Evolutionary conservation across 176 grass and related monocot species (phyloP), one percentile per base, ranked within the genome.

Genomic region (Musa schizocarpa): DNA sequence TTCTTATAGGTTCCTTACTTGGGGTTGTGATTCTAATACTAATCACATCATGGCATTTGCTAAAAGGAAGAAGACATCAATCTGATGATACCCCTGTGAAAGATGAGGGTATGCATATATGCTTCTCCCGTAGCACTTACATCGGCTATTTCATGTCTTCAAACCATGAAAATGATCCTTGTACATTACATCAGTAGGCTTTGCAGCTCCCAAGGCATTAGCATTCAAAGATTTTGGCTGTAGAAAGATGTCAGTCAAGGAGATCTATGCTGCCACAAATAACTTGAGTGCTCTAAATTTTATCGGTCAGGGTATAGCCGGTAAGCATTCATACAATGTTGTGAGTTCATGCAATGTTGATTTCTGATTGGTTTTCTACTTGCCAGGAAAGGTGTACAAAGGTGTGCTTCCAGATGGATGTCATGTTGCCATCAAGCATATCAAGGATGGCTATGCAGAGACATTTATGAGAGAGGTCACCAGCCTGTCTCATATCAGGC

Each of bases 291-390:
- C 79, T 29, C 65, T 83, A 49, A 92, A 88, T 23, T 58, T 82
- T 65, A 88, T 92, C 3, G 89, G 89, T 12, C 86, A 92, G 81
- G 89, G 86, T 50, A 84, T 84, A 74, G 86, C 89, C 77, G 89
- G 89, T 88, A 75, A 62, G 17, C 10, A 62, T 54, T 75, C 16
- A 61, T 62, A 53, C 52, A 0, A 6, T 43, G 34, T 5, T 6
- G 34, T 43, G 34, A 43, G 34, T 43, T 43, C 4, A 43, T 43
- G 34, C 34, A 43, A 43, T 6, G 34, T 43, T 43, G 34, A 43
- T 43, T 43, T 43, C 34, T 43, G 34, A 43, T 43, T 43, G 5
- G 34, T 6, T 43, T 43, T 43, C 13, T 79, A 52, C 56, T 74
- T 74, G 76, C 52, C 81, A 92, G 86, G 89, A 72, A 92, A 86